phyloP scores from a whole-genome alignment of 2,329 filamentous ascomycete species.

The Dendrostoma leiphaemia region DNA sequence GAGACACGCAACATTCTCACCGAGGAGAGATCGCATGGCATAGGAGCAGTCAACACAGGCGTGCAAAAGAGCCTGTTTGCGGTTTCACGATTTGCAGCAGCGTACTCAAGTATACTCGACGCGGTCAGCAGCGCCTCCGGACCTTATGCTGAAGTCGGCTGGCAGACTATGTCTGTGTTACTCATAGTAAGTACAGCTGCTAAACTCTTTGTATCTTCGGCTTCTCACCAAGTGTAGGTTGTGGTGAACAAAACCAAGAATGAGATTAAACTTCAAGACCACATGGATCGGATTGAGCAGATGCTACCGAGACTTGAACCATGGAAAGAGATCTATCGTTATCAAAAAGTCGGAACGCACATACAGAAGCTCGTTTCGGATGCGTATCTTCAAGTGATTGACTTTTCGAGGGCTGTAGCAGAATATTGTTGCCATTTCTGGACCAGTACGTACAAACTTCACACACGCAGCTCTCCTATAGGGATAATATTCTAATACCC shows the following conservation, averaged over 20 bases:
- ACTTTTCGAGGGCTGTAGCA: conserved; percentile 21
- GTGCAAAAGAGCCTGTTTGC: background rate
- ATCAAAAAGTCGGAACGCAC: conserved; percentile 20
- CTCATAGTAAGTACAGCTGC: conserved; percentile 2
- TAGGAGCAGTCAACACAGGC: background rate
- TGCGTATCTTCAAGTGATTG: background rate
- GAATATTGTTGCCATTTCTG: conserved; percentile 14
- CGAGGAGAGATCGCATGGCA: background rate
- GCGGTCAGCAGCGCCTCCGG: conserved; percentile 2
- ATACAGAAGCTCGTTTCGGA: background rate
- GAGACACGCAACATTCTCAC: background rate
- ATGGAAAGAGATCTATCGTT: conserved; percentile 19
- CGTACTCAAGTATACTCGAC: conserved; percentile 3
- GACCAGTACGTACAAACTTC: background rate
- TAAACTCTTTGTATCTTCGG: background rate
- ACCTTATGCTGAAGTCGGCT: conserved; percentile 1
- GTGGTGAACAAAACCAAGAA: conserved; percentile 1
- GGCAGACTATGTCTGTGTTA: conserved; percentile 1
- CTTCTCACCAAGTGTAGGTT: no score
- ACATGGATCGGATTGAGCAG: conserved; percentile 5
- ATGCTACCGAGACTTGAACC: conserved; percentile 22
- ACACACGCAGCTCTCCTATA: no score
- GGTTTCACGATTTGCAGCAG: conserved; percentile 1
- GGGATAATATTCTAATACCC: background rate
- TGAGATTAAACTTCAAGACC: background rate